Conservation (phyloP, 1,139 yeast species). For the Suhomyces atakaporum region DNA sequence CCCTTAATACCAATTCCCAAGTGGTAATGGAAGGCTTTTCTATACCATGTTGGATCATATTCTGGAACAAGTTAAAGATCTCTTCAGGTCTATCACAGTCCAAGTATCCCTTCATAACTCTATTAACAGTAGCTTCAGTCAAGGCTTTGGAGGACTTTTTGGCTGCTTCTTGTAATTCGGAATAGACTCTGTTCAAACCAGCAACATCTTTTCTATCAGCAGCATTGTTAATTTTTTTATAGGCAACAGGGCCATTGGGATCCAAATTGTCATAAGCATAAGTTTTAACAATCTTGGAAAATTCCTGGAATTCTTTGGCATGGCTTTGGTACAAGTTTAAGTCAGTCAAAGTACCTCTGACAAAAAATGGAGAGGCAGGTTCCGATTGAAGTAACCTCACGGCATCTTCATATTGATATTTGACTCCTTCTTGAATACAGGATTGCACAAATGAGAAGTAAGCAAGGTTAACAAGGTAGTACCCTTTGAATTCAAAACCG, state of each 20-base stretch:
- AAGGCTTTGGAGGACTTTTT: slow-evolving; percentile 26
- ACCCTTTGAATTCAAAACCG: slow-evolving; percentile 15
- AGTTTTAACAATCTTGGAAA: slow-evolving; percentile 16
- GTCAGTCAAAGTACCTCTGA: slow-evolving; percentile 21
- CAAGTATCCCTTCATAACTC: slow-evolving; percentile 39
- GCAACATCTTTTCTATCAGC: slow-evolving; percentile 22
- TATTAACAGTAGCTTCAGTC: slow-evolving; percentile 32
- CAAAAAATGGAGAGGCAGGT: slow-evolving; percentile 25
- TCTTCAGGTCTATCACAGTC: slow-evolving; percentile 31
- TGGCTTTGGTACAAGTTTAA: slow-evolving; percentile 15
- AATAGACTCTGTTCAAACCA: slow-evolving; percentile 26
- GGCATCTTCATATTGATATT: slow-evolving; percentile 29
- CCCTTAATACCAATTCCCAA: slow-evolving; percentile 42
- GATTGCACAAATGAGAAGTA: slow-evolving; percentile 39
- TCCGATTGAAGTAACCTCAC: slow-evolving; percentile 32
- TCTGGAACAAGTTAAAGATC: slow-evolving; percentile 39
- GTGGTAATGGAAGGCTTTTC: slow-evolving; percentile 29
- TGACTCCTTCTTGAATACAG: slow-evolving; percentile 26
- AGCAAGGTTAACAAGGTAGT: slow-evolving; percentile 29
- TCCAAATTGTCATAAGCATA: slow-evolving; percentile 27
- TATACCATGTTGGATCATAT: slow-evolving; percentile 30
- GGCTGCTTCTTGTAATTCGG: slow-evolving; percentile 29
- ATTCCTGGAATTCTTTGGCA: slow-evolving; percentile 18
- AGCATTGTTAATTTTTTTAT: slow-evolving; percentile 26
- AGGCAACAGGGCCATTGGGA: slow-evolving; percentile 35